phyloP scores from a whole-genome alignment of 2,329 filamentous ascomycete genomes.

The Xylariales sp. region DNA sequence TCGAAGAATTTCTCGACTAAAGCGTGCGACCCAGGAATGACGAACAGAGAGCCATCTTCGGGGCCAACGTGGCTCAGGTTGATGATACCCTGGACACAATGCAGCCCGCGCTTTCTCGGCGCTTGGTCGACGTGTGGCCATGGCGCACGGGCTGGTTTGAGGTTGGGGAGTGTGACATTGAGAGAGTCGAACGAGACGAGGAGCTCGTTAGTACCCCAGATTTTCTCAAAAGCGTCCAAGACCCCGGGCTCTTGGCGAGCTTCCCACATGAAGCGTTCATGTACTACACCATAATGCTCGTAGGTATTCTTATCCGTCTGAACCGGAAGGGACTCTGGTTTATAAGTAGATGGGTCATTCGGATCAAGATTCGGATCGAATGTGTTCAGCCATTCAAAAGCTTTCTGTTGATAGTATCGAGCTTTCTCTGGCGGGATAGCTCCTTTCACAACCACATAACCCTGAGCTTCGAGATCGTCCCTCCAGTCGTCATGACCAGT shows the following conservation, averaged over 20 bases:
- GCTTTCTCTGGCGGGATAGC: conserved; percentile 40
- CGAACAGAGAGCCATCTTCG: conserved; percentile 52
- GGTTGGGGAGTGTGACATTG: conserved; percentile 57
- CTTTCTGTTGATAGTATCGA: conserved; percentile 37
- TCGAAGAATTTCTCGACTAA: conserved; percentile 52
- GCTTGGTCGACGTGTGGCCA: conserved; percentile 62
- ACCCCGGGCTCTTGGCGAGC: conserved; percentile 61
- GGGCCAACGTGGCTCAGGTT: conserved; percentile 54
- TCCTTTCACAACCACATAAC: conserved; percentile 47
- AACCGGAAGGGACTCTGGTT: conserved; percentile 49
- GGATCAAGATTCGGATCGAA: conserved; percentile 43
- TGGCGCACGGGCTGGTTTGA: conserved; percentile 52
- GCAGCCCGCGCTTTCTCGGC: conserved; percentile 58
- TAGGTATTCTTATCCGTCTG: conserved; percentile 63
- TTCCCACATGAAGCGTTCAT: conserved; percentile 62
- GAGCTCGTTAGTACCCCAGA: conserved; percentile 58
- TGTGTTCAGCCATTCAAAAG: conserved; percentile 36
- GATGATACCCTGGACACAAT: conserved; percentile 63
- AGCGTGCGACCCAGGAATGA: conserved; percentile 47
- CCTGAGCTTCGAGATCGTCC: conserved; percentile 45
- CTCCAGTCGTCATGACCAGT: conserved; percentile 39
- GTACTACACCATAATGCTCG: conserved; percentile 58
- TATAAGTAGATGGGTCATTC: conserved; percentile 54
- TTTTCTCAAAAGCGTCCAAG: conserved; percentile 58
- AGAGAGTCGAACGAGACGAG: conserved; percentile 62